These are phyloP conservation scores for Neonectria magnoliae DNA, from an alignment of 2,329 filamentous ascomycete species.

Conservation along the genomic window DNA sequence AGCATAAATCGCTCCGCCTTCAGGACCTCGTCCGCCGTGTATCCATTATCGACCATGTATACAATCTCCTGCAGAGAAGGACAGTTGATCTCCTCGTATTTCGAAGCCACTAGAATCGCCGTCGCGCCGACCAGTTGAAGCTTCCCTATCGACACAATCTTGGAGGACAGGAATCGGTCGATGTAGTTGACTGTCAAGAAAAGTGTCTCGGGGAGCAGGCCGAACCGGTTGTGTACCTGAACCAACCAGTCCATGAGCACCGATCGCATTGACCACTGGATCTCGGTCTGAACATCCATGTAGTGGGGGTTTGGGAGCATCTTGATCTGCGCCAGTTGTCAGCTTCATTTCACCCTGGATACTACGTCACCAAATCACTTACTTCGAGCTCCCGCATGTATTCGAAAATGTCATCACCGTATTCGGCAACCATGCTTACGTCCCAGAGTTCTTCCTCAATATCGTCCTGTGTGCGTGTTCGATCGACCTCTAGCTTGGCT, in stretches of 20 bases:
- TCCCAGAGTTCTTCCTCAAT: constrained; percentile 91
- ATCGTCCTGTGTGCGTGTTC: constrained; percentile 75
- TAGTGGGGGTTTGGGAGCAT: constrained; percentile 92
- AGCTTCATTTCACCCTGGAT: constrained; percentile 32
- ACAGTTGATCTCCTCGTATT: constrained; percentile 99
- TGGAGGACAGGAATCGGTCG: constrained; percentile 93
- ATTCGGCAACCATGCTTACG: constrained; percentile 97
- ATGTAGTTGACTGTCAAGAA: constrained; percentile 97
- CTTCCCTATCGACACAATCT: constrained; percentile 94
- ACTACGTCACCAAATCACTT: constrained; percentile 41
- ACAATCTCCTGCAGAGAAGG: constrained; percentile 95
- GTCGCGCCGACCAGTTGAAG: constrained; percentile 96
- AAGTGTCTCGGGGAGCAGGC: constrained; percentile 89
- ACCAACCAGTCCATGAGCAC: constrained; percentile 98
- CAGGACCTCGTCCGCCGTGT: constrained; percentile 89
- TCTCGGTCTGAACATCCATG: constrained; percentile 97
- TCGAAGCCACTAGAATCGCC: constrained; percentile 93
- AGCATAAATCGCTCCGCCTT: constrained; percentile 99
- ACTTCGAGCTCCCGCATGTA: constrained; percentile 94
- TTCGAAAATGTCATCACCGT: constrained; percentile 92
- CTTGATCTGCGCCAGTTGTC: constrained; percentile 62
- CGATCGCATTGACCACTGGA: constrained; percentile 98
- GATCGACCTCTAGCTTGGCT: constrained; percentile 73
- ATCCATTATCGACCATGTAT: constrained; percentile 97
- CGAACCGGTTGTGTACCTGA: constrained; percentile 93